These are phyloP conservation scores for Phytophthora brassicae DNA, from an alignment of 352 stramenopile genomes.

Conservation along the genomic window DNA sequence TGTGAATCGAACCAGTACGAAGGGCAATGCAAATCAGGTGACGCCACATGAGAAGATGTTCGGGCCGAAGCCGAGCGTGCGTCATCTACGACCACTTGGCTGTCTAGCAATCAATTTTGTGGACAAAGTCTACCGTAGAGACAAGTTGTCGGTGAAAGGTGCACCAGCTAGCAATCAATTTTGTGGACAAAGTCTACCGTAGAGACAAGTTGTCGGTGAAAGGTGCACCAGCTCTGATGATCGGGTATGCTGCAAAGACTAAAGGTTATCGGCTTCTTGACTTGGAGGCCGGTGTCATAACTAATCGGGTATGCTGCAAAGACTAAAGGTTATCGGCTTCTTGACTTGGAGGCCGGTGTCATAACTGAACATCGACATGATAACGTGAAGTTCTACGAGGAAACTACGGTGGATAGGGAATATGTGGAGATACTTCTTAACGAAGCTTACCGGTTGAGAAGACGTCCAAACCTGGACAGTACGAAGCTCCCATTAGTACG, in stretches of 20 bases:
- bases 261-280: constrained; percentile 17
- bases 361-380: constrained; percentile 10
- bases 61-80: constrained; percentile 8
- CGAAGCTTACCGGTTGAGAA: constrained; percentile 5
- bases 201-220: constrained; percentile 11
- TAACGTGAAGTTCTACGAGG: constrained; percentile 21
- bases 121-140: constrained; percentile 10
- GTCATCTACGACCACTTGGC: constrained; percentile 10
- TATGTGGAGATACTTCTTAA: constrained; percentile 20
- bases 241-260: constrained; percentile 10
- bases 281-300: constrained; percentile 3
- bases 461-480: background rate
- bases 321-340: constrained; percentile 13
- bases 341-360: constrained; percentile 8
- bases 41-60: constrained; percentile 16
- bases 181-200: constrained; percentile 17
- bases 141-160: constrained; percentile 13
- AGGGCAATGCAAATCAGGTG: constrained; percentile 8
- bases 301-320: constrained; percentile 11
- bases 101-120: constrained; percentile 14
- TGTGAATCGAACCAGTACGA: background rate
- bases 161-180: constrained; percentile 1
- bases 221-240: constrained; percentile 2
- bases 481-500: constrained; percentile 1
- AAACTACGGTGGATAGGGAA: constrained; percentile 5